Conservation (phyloP, 2,329 filamentous ascomycete genomes). For the Pseudofabraea citricarpa region DNA sequence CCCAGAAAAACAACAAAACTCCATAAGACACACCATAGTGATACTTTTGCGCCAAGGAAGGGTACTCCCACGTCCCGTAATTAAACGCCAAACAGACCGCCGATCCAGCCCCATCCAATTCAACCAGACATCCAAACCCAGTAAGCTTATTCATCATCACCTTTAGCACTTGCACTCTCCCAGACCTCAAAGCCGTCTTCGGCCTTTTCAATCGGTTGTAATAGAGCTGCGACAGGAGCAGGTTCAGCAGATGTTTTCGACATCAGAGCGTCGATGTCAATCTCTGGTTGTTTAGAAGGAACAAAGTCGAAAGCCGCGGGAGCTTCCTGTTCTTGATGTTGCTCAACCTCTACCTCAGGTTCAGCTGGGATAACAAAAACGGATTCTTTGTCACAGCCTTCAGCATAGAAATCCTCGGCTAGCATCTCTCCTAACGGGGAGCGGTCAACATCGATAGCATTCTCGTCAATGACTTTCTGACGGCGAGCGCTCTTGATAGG, state of each 20-base stretch:
- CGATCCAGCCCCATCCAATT: no score
- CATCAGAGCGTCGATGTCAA: conserved; percentile 33
- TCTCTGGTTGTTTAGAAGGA: conserved; percentile 17
- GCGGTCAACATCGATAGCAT: conserved; percentile 60
- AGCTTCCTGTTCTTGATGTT: conserved; percentile 8
- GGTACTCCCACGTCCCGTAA: no score
- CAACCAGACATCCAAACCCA: no score
- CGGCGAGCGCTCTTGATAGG: conserved; percentile 26
- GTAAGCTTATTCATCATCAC: no score
- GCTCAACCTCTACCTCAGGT: conserved; percentile 31
- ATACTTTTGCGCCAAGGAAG: no score
- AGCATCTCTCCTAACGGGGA: conserved; percentile 64
- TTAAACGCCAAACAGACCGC: no score
- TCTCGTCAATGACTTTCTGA: conserved; percentile 39
- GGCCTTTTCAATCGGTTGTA: conserved; percentile 53
- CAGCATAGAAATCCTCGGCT: conserved; percentile 61
- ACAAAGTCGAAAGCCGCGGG: conserved; percentile 19
- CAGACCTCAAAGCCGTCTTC: conserved; percentile 62
- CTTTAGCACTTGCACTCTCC: conserved; percentile 64
- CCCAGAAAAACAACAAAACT: no score
- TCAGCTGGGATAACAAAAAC: conserved; percentile 60
- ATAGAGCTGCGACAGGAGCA: conserved; percentile 39
- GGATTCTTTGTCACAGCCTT: conserved; percentile 58
- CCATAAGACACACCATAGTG: no score
- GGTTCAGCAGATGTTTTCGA: conserved; percentile 29